Evolutionary conservation across 768 basidiomycete genomes (phyloP), one percentile per base, ranked within the genome.

Genomic region (Sistotremastrum niveocremeum): DNA sequence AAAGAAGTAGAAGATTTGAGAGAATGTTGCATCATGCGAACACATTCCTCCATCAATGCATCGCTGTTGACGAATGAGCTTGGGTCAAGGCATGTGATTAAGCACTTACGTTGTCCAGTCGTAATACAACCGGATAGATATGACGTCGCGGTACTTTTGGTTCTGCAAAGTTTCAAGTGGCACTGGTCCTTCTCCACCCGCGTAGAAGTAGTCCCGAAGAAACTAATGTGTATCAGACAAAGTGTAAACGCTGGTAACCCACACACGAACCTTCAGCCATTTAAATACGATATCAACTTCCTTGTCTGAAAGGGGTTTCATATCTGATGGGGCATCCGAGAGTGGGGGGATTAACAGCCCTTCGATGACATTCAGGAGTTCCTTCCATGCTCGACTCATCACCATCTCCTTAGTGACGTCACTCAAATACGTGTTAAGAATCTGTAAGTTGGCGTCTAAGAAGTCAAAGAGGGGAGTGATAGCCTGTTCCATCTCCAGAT

Each of bases 221-320:
- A 97, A 97, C 88, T 94, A 49, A 35, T 20, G 37, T n/a, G 20
- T 4, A 50, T 5, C 3, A 51, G 32, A 39, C 12, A 11, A 39
- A 49, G 34, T 48, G 42, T 35, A 44, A 46, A 29, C 35, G 39
- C 3, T 36, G 30, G 38, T 6, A 9, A n/a, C 4, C 4, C 5
- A 10, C 35, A 50, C n/a, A 55, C 62, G 11, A 47, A 86, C 91
- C 79, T 91, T 93, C 45, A 98, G 61, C 89, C 95, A 97, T 60
- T 91, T 94, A 68, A 97, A 89, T n/a, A 93, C 94, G 49, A 97
- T 83, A 59, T 98, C 95, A 35, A 98, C 85, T 65, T 97, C 95
- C 64, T 94, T 93, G 56, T 98, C 95, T 30, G 73, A 81, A 58
- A 99, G 61, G 1, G 91, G 83, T 54, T 86, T 84, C 88, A 98